Conservation (phyloP, 805 yeast species). For the Yarrowia hollandica region DNA sequence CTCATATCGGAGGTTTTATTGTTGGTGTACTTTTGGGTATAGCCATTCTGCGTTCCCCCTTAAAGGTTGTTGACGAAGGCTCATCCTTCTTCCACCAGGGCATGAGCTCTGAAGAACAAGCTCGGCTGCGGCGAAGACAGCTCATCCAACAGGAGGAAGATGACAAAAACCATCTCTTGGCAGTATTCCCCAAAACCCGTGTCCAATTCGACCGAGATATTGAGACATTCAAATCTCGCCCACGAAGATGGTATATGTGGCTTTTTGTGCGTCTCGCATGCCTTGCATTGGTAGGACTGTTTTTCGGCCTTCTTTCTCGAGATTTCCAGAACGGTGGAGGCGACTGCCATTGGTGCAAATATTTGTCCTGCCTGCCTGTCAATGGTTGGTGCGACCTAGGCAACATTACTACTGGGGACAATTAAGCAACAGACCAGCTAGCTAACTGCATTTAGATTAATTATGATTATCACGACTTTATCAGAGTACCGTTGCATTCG, state of each 20-base stretch:
- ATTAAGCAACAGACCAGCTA: neutral
- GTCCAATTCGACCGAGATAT: conserved; percentile 20
- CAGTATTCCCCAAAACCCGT: conserved; percentile 19
- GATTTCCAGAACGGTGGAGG: conserved; percentile 54
- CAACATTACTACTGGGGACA: conserved; percentile 35
- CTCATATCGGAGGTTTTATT: conserved; percentile 74
- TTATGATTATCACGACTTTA: conserved; percentile 7
- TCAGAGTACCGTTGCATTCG: neutral
- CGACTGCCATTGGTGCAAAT: conserved; percentile 70
- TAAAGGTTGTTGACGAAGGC: conserved; percentile 34
- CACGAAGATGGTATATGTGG: conserved; percentile 52
- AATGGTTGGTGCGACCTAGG: conserved; percentile 67
- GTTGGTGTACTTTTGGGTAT: conserved; percentile 57
- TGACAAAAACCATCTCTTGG: conserved; percentile 32
- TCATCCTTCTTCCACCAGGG: neutral
- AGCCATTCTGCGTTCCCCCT: conserved; percentile 57
- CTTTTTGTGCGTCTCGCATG: conserved; percentile 48
- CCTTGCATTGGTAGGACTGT: conserved; percentile 50
- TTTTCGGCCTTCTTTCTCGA: conserved; percentile 51
- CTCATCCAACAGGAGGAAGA: conserved; percentile 31
- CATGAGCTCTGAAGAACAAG: conserved; percentile 16
- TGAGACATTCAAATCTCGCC: conserved; percentile 35
- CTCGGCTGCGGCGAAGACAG: neutral
- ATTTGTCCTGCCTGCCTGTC: conserved; percentile 68
- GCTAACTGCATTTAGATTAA: conserved; percentile 13